Base-by-base conservation (phyloP, 805 yeast species). In the Kluyveromyces starmeri region DNA sequence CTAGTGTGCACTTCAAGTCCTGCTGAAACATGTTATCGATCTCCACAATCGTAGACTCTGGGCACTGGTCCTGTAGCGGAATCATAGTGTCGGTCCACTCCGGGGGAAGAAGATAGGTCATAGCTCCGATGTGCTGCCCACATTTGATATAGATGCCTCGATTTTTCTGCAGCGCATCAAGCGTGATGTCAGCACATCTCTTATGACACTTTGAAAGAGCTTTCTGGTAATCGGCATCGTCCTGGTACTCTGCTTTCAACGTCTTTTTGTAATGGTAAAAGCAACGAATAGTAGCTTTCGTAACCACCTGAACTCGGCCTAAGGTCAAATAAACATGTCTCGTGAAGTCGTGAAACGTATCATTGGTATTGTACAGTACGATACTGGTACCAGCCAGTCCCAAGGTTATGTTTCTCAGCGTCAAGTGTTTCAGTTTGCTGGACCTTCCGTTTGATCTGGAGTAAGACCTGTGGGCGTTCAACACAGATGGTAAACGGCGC, bases 1-100 rank as follows among this genome's bases (percentile, higher is more conserved):
- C 70, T 10, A 89, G 52, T 2, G 64, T 40, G 10, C 52, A 46
- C 2, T 86, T 86, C 42, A 82, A 62, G 54, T 92, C 99, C 2
- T 56, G 51, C 29, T 53, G 47, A 47, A 92, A 76, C 81, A 92
- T 71, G 11, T 64, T 62, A 27, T 68, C 63, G 14, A 92, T 75
- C 26, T 82, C 85, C 30, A 73, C 83, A 20, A 75, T 46, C 0
- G 86, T 71, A 1, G 95, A 80, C 44, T 69, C 65, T 0, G 98
- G 97, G 54, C 97, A 89, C 51, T 73, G 71, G 48, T 88, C 95
- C 51, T 89, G 97, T 34, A 92, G 62, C 2, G 96, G 95, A 21
- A 79, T 68, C 95, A 92, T 92, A 0, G 97, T 78, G 11, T 75
- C 75, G 1, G 97, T 89, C 99, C 99, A 92, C 59, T 92, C 96